phyloP scores from a whole-genome alignment of 306 rosid species.

The Citrullus colocynthis region DNA sequence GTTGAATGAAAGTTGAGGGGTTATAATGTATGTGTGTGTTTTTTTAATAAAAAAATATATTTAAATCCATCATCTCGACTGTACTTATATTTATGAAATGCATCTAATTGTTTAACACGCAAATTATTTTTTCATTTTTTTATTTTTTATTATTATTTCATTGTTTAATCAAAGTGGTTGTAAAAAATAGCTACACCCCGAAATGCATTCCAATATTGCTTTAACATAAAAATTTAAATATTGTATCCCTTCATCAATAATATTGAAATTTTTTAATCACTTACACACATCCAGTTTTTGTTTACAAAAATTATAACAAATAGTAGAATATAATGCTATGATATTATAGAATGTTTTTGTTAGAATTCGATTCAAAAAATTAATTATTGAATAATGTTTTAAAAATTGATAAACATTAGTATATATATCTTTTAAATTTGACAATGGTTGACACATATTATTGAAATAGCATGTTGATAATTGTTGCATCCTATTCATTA shows the following conservation, averaged over 20 bases:
- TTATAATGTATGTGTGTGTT: no score
- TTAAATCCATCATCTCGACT: no score
- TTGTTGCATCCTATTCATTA: not conserved
- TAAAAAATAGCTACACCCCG: no score
- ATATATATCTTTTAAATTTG: not conserved
- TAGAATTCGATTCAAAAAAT: not conserved
- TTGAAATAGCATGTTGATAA: not conserved
- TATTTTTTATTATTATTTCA: no score
- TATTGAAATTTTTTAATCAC: not conserved
- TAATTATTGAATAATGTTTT: not conserved
- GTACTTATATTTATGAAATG: no score
- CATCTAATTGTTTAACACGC: no score
- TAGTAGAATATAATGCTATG: not conserved
- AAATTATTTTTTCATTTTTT: not conserved
- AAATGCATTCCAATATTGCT: no score
- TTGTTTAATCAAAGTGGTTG: no score
- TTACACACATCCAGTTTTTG: not conserved
- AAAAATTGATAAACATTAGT: not conserved
- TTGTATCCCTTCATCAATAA: no score
- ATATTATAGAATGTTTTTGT: no score
- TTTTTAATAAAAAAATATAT: no score
- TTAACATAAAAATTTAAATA: no score
- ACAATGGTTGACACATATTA: not conserved
- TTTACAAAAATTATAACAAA: not conserved
- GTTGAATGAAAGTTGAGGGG: not conserved